Conservation (phyloP, 2,329 filamentous ascomycete genomes). For the Sporothrix mexicana region DNA sequence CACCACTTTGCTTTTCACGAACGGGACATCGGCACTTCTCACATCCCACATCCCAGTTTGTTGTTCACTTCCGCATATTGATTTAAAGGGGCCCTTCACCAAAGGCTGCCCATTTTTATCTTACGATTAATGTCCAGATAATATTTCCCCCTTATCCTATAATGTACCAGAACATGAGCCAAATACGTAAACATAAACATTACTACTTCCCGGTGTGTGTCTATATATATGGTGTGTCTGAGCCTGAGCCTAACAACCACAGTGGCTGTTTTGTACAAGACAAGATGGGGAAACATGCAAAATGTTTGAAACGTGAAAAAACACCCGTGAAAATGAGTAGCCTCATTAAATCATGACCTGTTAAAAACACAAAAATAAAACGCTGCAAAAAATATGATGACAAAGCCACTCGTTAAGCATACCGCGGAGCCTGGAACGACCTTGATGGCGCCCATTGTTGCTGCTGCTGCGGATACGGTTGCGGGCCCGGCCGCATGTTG, state of each 20-base stretch:
- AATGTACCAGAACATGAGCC: slow-evolving; percentile 5
- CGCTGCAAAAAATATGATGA: slow-evolving; percentile 6
- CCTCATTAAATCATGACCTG: slow-evolving; percentile 1
- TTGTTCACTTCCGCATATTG: too few relatives aligned
- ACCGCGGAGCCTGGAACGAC: slow-evolving; percentile 11
- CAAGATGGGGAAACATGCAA: not conserved
- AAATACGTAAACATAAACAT: not conserved
- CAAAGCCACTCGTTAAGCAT: not conserved
- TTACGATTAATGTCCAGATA: slow-evolving; percentile 5
- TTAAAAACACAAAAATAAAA: not conserved
- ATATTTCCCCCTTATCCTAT: not conserved
- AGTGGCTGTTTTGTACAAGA: too few relatives aligned
- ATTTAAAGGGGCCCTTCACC: not conserved
- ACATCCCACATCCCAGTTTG: not conserved
- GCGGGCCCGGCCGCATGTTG: not conserved
- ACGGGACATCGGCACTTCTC: not conserved
- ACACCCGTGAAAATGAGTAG: not conserved
- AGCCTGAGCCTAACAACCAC: not conserved
- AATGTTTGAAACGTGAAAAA: not conserved
- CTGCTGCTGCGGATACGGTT: not conserved
- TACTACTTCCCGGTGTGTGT: not conserved
- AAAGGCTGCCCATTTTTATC: not conserved
- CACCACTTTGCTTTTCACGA: slow-evolving; percentile 10
- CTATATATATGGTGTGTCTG: slow-evolving; percentile 1
- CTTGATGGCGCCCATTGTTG: not conserved